phyloP scores from a whole-genome alignment of 257 asterid genomes.

The Fraxinus quadrangulata region DNA sequence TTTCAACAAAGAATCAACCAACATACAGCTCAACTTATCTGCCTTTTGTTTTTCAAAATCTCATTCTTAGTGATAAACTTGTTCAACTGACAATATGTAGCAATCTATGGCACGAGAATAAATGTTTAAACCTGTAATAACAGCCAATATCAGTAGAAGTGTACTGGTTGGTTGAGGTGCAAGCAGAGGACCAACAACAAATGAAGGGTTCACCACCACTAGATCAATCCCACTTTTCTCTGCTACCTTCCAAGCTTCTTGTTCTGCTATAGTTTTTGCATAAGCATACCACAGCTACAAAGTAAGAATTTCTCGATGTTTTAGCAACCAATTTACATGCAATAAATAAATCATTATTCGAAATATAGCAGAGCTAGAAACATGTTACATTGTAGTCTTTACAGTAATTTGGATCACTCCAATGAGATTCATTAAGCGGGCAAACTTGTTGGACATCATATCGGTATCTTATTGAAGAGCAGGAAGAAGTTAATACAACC shows the following conservation, averaged over 20 bases:
- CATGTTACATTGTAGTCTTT: constrained; percentile 57
- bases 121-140: constrained; percentile 53
- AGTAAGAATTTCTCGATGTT: background rate
- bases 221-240: constrained; percentile 62
- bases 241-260: constrained; percentile 80
- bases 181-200: constrained; percentile 81
- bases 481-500: constrained; percentile 91
- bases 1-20: background rate
- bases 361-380: background rate
- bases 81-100: background rate
- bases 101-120: background rate
- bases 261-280: constrained; percentile 81
- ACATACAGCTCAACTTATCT: background rate
- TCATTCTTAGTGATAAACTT: background rate
- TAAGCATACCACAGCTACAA: constrained; percentile 93
- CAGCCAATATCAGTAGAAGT: constrained; percentile 49
- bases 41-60: background rate
- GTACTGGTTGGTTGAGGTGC: constrained; percentile 93
- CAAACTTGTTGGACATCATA: constrained; percentile 56
- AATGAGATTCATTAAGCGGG: constrained; percentile 88
- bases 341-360: background rate
- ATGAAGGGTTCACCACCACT: constrained; percentile 60
- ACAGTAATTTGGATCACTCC: constrained; percentile 85
- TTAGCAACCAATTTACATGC: background rate
- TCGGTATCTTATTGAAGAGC: constrained; percentile 78